Evolutionary conservation across 495 filamentous ascomycete species (phyloP), one percentile per base, ranked within the genome.

Genomic region (Xylaria venustula): DNA sequence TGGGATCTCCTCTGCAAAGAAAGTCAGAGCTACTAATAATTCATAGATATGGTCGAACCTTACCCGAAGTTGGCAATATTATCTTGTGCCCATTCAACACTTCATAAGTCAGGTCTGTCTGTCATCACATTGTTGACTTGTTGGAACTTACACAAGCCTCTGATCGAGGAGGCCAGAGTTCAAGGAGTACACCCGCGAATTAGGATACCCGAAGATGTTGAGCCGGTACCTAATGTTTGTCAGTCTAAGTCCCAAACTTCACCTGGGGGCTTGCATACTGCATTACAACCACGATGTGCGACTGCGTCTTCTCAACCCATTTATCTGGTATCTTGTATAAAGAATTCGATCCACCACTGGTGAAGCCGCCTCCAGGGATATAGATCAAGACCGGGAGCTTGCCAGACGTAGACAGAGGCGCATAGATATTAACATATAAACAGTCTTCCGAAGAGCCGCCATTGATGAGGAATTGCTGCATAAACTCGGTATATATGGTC

Each of bases 1-100:
- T 61, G 0, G 82, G 77, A 63, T 90, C 82, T 2, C 88, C 88
- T 4, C 87, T 86, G 62, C 90, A 89, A 4, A 90, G 88, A 63
- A 89, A 77, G 64, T 82, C 76, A 52, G 86, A 75, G 11, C 89
- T 79, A 87, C 88, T 89, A 51, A 87, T 68, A 15, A 34, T 34
- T 34, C 30, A 34, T 34, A 11, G 30, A 6, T 11, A 51, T 20
- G 48, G 25, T 57, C 1, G 68, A 65, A 54, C 77, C 75, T 19
- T 75, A 79, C 47, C 84, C 84, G 64, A 87, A 87, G 7, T 63
- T 77, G 61, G 69, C 73, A 49, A 85, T 81, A 64, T 86, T 86
- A 19, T 75, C 70, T 7, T 74, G 70, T 0, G 83, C 69, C 73
- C 79, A 83, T 25, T 81, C 76, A 32, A 81, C 71, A 1, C 63